Base-by-base conservation (phyloP, 306 rosid species). In the Boehmeria nivea region DNA sequence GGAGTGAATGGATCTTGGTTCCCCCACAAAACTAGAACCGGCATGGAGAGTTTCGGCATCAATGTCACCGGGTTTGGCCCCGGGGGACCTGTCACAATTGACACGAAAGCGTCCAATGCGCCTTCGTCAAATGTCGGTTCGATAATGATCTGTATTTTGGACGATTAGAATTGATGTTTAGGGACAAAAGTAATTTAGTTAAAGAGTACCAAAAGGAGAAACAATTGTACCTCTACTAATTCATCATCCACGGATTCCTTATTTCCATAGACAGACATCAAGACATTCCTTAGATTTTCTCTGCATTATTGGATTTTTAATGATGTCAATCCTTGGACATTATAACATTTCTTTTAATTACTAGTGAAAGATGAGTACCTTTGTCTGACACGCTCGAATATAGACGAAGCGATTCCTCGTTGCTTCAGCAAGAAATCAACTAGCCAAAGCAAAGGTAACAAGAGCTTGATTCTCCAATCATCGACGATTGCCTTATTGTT, bases 1-100 rank as follows among this genome's bases (percentile, higher is more conserved):
- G 98, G 98, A 56, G 98, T 90, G 46, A 90, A 87, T 2, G 95
- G 83, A 54, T 90, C 98, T 70, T 90, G 51, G 63, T 87, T 82
- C 19, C 95, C 95, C 98, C 98, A 90, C 63, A 90, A 62, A 59
- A 86, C 70, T 42, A 90, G 68, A 53, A 86, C 71, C n/a, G 98
- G 98, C 31, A 74, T 9, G 15, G 83, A 63, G 23, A 90, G 66
- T 60, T 50, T 76, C 1, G 98, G 91, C 76, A 90, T 77, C 72
- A 90, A 59, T 61, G 75, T 77, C 47, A 80, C 79, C 0, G 97
- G 95, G 59, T 50, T 90, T 1, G 97, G 97, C 47, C 97, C 97
- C 0, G 94, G 97, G 21, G 97, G 97, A 22, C 95, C 95, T 0
- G 94, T 90, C 45, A 86, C 88, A 6, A 84, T 84, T 1, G 95